These are phyloP conservation scores for Warburgia ugandensis DNA, from an alignment of 164 flowering plant genomes.

Conservation along the genomic window DNA sequence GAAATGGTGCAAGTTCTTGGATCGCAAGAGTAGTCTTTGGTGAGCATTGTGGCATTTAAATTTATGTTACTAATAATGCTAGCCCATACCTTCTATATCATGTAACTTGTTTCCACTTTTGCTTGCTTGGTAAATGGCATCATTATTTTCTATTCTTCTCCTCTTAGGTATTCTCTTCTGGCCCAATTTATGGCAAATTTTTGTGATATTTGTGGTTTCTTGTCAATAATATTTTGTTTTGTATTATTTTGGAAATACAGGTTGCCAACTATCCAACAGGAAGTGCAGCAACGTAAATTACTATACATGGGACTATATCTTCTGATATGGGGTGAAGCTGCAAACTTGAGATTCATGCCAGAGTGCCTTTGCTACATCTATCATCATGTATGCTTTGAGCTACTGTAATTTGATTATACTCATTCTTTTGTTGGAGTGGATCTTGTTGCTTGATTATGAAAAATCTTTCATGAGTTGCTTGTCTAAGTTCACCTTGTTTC, in stretches of 20 bases:
- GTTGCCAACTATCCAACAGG: conserved; percentile 97
- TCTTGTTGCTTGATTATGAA: not conserved
- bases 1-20: conserved; percentile 96
- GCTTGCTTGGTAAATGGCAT: too few species aligned
- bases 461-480: too few species aligned
- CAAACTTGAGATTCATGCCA: conserved; percentile 97
- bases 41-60: conserved; percentile 25
- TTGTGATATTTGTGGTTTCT: not conserved
- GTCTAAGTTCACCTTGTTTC: too few species aligned
- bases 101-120: too few species aligned
- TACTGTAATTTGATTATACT: not conserved
- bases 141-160: not conserved
- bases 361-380: conserved; percentile 98
- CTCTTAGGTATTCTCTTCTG: too few species aligned
- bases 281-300: conserved; percentile 90
- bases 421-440: not conserved
- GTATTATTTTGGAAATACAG: conserved; percentile 30
- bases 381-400: conserved; percentile 66
- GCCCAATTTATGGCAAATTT: not conserved
- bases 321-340: conserved; percentile 99
- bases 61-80: too few species aligned
- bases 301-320: conserved; percentile 91
- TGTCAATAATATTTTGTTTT: not conserved
- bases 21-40: conserved; percentile 97
- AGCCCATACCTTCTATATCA: too few species aligned